Percentiles rank a stretch among this genome's conserved stretches.
phyloP scores from a whole-genome alignment of 257 asterid genomes.

The Scutellaria baicalensis region DNA sequence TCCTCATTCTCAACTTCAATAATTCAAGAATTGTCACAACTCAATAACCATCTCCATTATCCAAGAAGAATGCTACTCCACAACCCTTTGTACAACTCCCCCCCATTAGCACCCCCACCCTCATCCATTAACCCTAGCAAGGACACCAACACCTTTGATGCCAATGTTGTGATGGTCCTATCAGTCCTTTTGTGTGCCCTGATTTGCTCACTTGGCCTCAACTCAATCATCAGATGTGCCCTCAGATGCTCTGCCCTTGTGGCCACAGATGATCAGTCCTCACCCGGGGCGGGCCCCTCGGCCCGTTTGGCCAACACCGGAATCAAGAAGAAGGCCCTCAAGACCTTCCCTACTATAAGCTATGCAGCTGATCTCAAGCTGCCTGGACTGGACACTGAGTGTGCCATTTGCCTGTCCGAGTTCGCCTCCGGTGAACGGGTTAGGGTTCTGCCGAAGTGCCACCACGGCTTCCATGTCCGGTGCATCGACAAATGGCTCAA shows the following conservation, averaged over 20 bases:
- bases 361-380: constrained; percentile 25
- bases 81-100: constrained; percentile 15
- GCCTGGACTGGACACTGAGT: constrained; percentile 39
- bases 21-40: constrained; percentile 7
- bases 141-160: constrained; percentile 32
- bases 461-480: constrained; percentile 46
- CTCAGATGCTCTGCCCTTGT: constrained; percentile 35
- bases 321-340: constrained; percentile 44
- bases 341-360: constrained; percentile 31
- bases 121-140: background rate
- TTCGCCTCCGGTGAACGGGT: constrained; percentile 30
- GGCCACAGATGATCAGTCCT: background rate
- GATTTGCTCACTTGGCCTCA: constrained; percentile 52
- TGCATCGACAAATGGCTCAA: constrained; percentile 47
- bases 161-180: constrained; percentile 50
- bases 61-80: constrained; percentile 41
- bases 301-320: constrained; percentile 38
- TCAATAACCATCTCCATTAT: background rate
- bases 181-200: constrained; percentile 54
- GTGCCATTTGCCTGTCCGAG: constrained; percentile 48
- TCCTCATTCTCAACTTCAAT: constrained; percentile 1
- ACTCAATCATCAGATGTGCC: constrained; percentile 51
- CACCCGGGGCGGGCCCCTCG: background rate
- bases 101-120: constrained; percentile 25
- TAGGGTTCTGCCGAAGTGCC: constrained; percentile 42